Evolutionary conservation across 1,284 basidiomycete species (phyloP).

Genomic region (Wallemia hederae): DNA sequence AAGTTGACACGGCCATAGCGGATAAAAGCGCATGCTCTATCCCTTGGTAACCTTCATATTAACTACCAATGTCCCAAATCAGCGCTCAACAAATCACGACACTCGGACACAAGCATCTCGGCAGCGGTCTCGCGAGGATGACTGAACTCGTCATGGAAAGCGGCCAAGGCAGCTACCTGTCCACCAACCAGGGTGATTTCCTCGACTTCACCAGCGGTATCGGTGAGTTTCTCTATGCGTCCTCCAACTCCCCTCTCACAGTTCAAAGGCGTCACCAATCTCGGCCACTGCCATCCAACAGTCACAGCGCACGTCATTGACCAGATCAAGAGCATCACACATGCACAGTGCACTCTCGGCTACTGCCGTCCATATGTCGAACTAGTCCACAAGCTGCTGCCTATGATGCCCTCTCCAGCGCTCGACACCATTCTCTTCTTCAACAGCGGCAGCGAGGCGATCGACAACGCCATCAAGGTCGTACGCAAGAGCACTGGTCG

Average conservation of each 20-base stretch:
- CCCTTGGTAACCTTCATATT: too few species aligned
- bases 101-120: neutral
- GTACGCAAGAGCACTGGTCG: constrained; percentile 14
- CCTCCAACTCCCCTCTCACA: neutral
- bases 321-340: constrained; percentile 9
- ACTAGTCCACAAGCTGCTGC: constrained; percentile 10
- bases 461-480: constrained; percentile 16
- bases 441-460: constrained; percentile 18
- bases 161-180: neutral
- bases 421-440: constrained; percentile 15
- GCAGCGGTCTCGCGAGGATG: neutral
- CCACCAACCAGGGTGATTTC: neutral
- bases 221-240: neutral
- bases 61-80: too few species aligned
- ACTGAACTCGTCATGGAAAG: neutral
- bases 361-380: constrained; percentile 11
- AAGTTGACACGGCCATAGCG: too few species aligned
- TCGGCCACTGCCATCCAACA: constrained; percentile 11
- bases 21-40: too few species aligned
- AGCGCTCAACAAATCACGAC: too few species aligned
- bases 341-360: constrained; percentile 10
- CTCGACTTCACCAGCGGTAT: neutral
- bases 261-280: constrained; percentile 9
- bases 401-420: constrained; percentile 10
- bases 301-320: constrained; percentile 11